Conservation (phyloP, 2,329 filamentous ascomycete genomes). For the Fusarium mundagurra region DNA sequence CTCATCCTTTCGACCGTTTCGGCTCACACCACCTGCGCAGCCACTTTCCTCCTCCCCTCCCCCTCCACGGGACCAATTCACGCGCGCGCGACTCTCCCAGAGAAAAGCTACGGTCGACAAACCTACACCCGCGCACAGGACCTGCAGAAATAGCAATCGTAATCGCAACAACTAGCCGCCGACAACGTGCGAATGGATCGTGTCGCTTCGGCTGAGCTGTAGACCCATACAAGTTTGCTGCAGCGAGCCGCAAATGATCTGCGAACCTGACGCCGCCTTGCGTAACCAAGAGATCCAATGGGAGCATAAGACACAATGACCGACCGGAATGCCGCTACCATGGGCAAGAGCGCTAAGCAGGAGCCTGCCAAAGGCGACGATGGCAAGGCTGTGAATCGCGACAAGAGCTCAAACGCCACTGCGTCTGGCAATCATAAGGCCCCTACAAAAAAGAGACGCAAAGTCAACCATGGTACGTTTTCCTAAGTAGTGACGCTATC, state of each 20-base stretch:
- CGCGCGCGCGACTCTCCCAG: slow-evolving; percentile 26
- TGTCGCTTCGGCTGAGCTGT: slow-evolving; percentile 40
- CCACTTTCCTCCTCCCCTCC: slow-evolving; percentile 32
- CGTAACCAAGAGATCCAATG: slow-evolving; percentile 49
- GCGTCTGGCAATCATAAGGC: slow-evolving; percentile 57
- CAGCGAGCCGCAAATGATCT: slow-evolving; percentile 47
- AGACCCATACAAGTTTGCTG: slow-evolving; percentile 39
- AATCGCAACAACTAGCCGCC: slow-evolving; percentile 30
- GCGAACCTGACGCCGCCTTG: slow-evolving; percentile 44
- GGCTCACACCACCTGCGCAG: slow-evolving; percentile 34
- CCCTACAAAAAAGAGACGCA: slow-evolving; percentile 86
- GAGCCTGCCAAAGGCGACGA: slow-evolving; percentile 40
- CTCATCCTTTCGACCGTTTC: slow-evolving; percentile 28
- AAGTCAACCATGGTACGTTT: slow-evolving; percentile 85
- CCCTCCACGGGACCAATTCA: slow-evolving; percentile 31
- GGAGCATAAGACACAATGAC: slow-evolving; percentile 48
- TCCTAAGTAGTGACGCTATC: neutral
- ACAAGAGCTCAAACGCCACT: slow-evolving; percentile 42
- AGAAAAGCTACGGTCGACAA: slow-evolving; percentile 9
- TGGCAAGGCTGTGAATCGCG: slow-evolving; percentile 46
- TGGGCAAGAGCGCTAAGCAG: slow-evolving; percentile 46
- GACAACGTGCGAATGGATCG: slow-evolving; percentile 39
- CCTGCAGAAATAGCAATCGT: slow-evolving; percentile 17
- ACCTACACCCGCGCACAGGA: slow-evolving; percentile 26
- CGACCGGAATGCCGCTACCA: slow-evolving; percentile 47